These are phyloP conservation scores for Cutaneotrichosporon sp. DNA, from an alignment of 1,284 basidiomycete species.

Conservation along the genomic window DNA sequence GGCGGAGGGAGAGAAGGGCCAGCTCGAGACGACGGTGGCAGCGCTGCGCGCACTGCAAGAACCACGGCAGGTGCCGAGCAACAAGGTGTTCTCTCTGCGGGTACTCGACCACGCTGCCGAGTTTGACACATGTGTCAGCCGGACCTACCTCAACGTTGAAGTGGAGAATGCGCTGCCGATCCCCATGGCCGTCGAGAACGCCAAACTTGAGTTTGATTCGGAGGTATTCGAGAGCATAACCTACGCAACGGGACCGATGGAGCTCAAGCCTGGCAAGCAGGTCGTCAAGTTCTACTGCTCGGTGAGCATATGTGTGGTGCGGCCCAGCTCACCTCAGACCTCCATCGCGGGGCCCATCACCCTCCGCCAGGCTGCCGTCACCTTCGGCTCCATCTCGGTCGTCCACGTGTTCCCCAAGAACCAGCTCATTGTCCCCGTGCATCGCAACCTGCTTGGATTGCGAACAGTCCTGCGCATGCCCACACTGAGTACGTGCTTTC, in stretches of 20 bases:
- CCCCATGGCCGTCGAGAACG: conserved; percentile 30
- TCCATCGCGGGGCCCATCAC: conserved; percentile 33
- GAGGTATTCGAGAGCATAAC: conserved; percentile 32
- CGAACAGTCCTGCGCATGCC: conserved; percentile 39
- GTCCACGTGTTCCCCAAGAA: conserved; percentile 20
- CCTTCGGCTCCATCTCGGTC: conserved; percentile 31
- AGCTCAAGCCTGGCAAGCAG: conserved; percentile 41
- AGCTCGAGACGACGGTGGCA: conserved; percentile 22
- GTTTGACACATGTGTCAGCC: conserved; percentile 29
- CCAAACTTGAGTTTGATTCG: conserved; percentile 38
- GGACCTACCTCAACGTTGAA: conserved; percentile 30
- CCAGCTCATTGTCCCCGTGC: conserved; percentile 21
- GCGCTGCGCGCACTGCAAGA: conserved; percentile 27
- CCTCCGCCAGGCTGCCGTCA: conserved; percentile 25
- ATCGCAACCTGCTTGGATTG: conserved; percentile 31
- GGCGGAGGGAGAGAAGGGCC: conserved; percentile 2
- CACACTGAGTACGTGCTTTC: conserved; percentile 30
- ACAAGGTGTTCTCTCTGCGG: conserved; percentile 16
- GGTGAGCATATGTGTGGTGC: conserved; percentile 27
- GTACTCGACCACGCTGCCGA: conserved; percentile 25
- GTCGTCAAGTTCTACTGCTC: conserved; percentile 32
- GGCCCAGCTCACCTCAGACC: conserved; percentile 25
- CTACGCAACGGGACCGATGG: conserved; percentile 28
- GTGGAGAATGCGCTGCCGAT: conserved; percentile 39
- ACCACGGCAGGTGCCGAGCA: conserved; percentile 15